Percentiles rank a stretch among this genome's conserved stretches.
Conservation (phyloP, 371 early-diverging fungal genomes). For the Mortierella sp. region DNA sequence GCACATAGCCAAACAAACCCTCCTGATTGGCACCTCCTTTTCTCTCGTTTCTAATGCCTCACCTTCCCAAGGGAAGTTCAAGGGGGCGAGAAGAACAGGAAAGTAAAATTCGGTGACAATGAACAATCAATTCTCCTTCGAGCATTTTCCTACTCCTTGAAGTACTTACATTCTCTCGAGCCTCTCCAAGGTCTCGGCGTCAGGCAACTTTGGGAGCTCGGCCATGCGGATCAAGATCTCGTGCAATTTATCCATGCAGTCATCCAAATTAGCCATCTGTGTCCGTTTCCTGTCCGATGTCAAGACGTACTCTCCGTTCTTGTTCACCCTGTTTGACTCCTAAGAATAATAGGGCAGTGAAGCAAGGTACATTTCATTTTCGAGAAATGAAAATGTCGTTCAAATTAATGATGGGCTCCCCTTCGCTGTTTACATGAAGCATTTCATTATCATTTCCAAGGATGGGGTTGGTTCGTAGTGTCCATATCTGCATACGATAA, state of each 20-base stretch:
- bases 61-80: neutral
- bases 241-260: constrained; percentile 83
- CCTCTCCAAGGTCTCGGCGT: constrained; percentile 70
- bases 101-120: neutral
- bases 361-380: neutral
- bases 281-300: constrained; percentile 86
- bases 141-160: neutral
- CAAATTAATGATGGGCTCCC: neutral
- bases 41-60: neutral
- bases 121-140: neutral
- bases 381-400: too few relatives aligned
- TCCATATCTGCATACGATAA: too few relatives aligned
- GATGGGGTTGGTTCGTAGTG: too few relatives aligned
- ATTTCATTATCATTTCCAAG: too few relatives aligned
- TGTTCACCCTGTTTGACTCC: constrained; percentile 74
- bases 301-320: constrained; percentile 79
- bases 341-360: constrained; percentile 29
- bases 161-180: constrained; percentile 73
- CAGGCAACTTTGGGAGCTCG: constrained; percentile 79
- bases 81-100: neutral
- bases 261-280: constrained; percentile 83
- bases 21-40: neutral
- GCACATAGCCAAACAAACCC: neutral
- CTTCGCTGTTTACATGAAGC: too few relatives aligned
- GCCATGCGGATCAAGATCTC: constrained; percentile 75